Conservation (phyloP, 352 stramenopile genomes). For the Blastocystis sp. region DNA sequence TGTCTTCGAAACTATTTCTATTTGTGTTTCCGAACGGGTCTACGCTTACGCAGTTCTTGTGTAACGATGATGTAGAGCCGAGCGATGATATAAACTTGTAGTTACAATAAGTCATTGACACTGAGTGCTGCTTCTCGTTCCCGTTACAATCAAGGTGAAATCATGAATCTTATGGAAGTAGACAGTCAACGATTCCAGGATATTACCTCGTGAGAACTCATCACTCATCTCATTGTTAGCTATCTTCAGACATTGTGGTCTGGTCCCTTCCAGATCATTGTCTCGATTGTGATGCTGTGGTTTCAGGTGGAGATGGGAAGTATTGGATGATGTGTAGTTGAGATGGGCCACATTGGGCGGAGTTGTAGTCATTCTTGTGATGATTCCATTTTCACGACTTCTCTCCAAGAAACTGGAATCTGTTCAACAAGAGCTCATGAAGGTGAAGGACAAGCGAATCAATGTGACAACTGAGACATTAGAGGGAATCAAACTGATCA, state of each 20-base stretch:
- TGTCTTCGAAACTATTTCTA: constrained; percentile 68
- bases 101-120: constrained; percentile 75
- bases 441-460: constrained; percentile 81
- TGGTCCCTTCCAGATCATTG: constrained; percentile 73
- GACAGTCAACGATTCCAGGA: constrained; percentile 88
- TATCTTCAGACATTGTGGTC: constrained; percentile 84
- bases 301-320: too few species aligned
- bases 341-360: constrained; percentile 79
- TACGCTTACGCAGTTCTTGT: constrained; percentile 69
- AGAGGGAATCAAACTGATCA: constrained; percentile 87
- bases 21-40: constrained; percentile 69
- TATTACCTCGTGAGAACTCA: too few species aligned
- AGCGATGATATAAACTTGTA: constrained; percentile 63
- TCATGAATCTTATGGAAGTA: constrained; percentile 92
- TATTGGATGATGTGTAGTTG: too few species aligned
- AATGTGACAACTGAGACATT: constrained; percentile 85
- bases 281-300: constrained; percentile 73
- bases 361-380: constrained; percentile 81
- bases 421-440: constrained; percentile 72
- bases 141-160: constrained; percentile 78
- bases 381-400: constrained; percentile 78
- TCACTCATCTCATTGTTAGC: too few species aligned
- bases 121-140: constrained; percentile 71
- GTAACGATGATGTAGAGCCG: constrained; percentile 69
- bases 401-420: constrained; percentile 70